Base-by-base conservation (phyloP, 345 rosid species). In the Eucalyptus victrix region DNA sequence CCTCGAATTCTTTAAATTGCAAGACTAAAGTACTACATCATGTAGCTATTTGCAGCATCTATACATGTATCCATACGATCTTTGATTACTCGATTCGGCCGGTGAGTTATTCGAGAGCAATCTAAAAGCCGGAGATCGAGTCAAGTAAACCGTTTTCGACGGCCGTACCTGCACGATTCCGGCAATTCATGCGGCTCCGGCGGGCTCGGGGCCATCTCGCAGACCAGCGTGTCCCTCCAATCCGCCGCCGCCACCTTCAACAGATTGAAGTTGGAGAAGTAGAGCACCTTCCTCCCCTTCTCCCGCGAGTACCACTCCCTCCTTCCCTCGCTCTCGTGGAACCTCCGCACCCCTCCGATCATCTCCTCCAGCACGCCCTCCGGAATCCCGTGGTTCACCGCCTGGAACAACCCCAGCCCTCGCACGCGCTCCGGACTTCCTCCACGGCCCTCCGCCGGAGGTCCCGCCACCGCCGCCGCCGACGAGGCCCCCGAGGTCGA, bases 171-270 rank as follows among this genome's bases (percentile, higher is more conserved):
- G 89, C 90, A 91, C 67, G 86, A 62, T 12, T 24, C n/a, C n/a
- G 92, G 90, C 86, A 91, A 49, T 13, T 89, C 88, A 5, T 42
- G 28, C 4, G 89, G 89, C 18, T 80, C 86, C 34, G 76, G 80
- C 7, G 86, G 67, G 80, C 67, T 72, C 12, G 89, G 86, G 12
- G 87, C 67, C 89, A 91, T 83, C 42, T 67, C 88, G 76, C 90
- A 90, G 19, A 87, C 51, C 34, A 91, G 42, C 14, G 91, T 81
- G 81, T 91, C 92, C 83, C 92, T 89, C 92, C 92, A 91, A 8
- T 89, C 87, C 69, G 89, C 92, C n/a, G 86, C 88, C 47, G 19
- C 28, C 24, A 89, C 87, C 40, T 88, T 65, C 26, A 87, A 91
- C 32, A 91, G 54, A 89, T 91, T 89, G 76, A 89, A 86, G 50